Evolutionary conservation across 2,329 filamentous ascomycete species (phyloP), one percentile per base, ranked within the genome.

Genomic region (Botrytis fabae): DNA sequence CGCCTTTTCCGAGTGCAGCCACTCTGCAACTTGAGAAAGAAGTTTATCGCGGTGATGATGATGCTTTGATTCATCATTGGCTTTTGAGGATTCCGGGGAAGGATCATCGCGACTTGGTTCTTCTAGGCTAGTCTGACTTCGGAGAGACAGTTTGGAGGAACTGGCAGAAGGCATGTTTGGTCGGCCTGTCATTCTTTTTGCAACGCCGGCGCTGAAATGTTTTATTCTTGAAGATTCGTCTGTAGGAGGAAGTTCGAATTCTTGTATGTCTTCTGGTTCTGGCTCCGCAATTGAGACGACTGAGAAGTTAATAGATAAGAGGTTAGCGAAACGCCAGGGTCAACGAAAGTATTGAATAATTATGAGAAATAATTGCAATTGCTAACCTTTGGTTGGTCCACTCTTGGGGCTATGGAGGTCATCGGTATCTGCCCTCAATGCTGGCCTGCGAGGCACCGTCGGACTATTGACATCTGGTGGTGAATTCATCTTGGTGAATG

Each of bases 1-100:
- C 46, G 85, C 83, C 79, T 91, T 92, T 82, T 98, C 94, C 68
- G 91, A 88, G 77, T 95, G 90, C 57, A 98, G 84, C 95, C 95
- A 98, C 76, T 93, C 90, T 40, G 89, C 87, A 22, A 98, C 90
- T 80, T 97, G 93, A 32, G 90, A 86, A 42, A 96, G 83, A 12
- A 97, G 82, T 75, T 86, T 88, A 77, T 90, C 78, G 60, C 79
- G 80, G 70, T 80, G 77, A 28, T 79, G 80, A 73, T 81, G 80
- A 22, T 79, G 76, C 35, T 71, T 75, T 32, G 44, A 62, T 71
- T 77, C 75, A 12, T 70, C 59, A 22, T 73, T 64, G 22, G 63
- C 63, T 44, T n/a, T 54, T 2, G 73, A 69, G 16, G 63, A 44
- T 61, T 79, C 77, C 1, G 73, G 70, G 10, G 38, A 22, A 16